Percentiles rank a stretch among this genome's conserved stretches.
Evolutionary conservation across 164 flowering plant genomes (phyloP).

Genomic region (Magnolia sinica): DNA sequence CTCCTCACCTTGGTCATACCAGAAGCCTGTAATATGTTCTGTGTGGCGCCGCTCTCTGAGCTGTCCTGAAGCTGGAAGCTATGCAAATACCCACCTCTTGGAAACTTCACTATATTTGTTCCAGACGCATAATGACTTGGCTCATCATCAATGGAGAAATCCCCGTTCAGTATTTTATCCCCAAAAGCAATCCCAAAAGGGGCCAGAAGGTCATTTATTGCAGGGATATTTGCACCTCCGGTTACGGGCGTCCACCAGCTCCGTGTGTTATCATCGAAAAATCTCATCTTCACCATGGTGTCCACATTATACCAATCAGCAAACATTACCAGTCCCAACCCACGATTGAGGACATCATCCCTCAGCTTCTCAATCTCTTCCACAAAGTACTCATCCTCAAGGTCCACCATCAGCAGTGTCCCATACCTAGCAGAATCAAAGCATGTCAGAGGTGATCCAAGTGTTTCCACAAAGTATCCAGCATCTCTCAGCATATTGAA

Average conservation of each 20-base stretch:
- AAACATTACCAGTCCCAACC: constrained; percentile 86
- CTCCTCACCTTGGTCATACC: constrained; percentile 63
- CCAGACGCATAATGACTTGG: constrained; percentile 98
- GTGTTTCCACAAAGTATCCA: constrained; percentile 88
- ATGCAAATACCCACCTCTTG: constrained; percentile 79
- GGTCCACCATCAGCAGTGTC: constrained; percentile 92
- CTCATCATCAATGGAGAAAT: constrained; percentile 81
- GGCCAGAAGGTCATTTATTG: constrained; percentile 89
- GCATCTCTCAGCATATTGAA: constrained; percentile 92
- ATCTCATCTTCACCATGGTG: constrained; percentile 96
- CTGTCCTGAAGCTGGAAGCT: constrained; percentile 81
- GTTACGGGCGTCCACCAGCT: constrained; percentile 99
- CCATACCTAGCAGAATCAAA: constrained; percentile 98
- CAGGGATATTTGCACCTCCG: constrained; percentile 97
- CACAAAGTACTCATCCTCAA: constrained; percentile 86
- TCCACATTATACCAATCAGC: constrained; percentile 99
- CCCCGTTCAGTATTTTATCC: constrained; percentile 92
- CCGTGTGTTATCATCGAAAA: constrained; percentile 95
- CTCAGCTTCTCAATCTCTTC: constrained; percentile 88
- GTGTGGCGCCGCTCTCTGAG: constrained; percentile 91
- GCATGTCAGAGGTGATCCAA: constrained; percentile 98
- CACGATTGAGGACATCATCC: constrained; percentile 72
- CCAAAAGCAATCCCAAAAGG: constrained; percentile 98
- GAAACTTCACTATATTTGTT: constrained; percentile 83
- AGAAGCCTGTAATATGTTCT: constrained; percentile 57